Conservation (phyloP, 768 basidiomycete species). For the Cystobasidium onofrii region DNA sequence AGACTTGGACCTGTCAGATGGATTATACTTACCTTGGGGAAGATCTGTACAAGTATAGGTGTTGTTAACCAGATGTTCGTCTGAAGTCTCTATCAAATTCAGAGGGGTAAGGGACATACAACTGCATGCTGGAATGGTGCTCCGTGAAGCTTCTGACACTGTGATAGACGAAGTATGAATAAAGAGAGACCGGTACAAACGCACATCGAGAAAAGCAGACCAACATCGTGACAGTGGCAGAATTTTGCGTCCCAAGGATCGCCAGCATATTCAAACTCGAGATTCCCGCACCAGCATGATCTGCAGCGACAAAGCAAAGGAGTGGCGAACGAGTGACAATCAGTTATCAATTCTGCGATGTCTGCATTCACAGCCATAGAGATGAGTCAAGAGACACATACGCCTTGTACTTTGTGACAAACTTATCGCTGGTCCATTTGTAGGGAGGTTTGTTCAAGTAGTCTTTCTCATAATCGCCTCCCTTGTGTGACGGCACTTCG, state of each 20-base stretch:
- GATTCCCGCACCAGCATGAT: slow-evolving; percentile 30
- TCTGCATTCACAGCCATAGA: background rate
- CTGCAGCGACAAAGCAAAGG: background rate
- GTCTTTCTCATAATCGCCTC: slow-evolving; percentile 29
- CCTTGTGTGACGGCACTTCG: slow-evolving; percentile 19
- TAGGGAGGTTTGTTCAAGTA: slow-evolving; percentile 29
- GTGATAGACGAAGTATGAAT: background rate
- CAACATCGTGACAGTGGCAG: slow-evolving; percentile 26
- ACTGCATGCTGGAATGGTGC: slow-evolving; percentile 31
- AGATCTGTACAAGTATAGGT: slow-evolving; percentile 14
- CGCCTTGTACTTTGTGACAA: slow-evolving; percentile 14
- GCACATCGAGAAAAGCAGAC: background rate
- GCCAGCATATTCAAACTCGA: slow-evolving; percentile 18
- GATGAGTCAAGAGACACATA: background rate
- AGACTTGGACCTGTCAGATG: background rate
- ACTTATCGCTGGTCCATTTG: slow-evolving; percentile 26
- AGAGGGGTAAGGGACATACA: background rate
- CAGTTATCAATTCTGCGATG: background rate
- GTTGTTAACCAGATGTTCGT: too few species aligned
- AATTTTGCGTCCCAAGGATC: slow-evolving; percentile 30
- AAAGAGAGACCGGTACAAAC: background rate
- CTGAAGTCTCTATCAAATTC: too few species aligned
- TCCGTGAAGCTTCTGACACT: slow-evolving; percentile 27
- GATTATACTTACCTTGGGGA: slow-evolving; percentile 13
- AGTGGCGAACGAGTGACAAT: background rate